These are phyloP conservation scores for Daldinia loculata DNA, from an alignment of 495 filamentous ascomycete genomes.

Conservation along the genomic window DNA sequence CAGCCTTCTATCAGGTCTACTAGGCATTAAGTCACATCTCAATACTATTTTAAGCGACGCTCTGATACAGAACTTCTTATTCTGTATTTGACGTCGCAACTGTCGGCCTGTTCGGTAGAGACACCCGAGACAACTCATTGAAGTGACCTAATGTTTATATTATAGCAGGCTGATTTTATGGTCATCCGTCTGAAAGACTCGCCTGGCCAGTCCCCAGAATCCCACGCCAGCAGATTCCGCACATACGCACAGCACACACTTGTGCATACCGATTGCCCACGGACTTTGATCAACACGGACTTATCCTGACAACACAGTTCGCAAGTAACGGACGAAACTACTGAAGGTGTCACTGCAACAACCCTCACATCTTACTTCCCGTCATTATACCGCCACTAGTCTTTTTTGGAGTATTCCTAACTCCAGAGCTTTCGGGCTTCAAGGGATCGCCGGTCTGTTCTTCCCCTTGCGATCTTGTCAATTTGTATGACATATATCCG, in stretches of 20 bases:
- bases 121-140: conserved; percentile 17
- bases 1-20: background rate
- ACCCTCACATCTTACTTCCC: conserved; percentile 39
- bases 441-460: conserved; percentile 33
- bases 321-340: conserved; percentile 36
- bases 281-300: conserved; percentile 41
- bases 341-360: conserved; percentile 28
- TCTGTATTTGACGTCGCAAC: conserved; percentile 20
- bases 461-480: conserved; percentile 39
- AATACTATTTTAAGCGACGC: conserved; percentile 5
- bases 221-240: conserved; percentile 18
- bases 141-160: conserved; percentile 8
- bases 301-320: conserved; percentile 22
- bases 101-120: conserved; percentile 30
- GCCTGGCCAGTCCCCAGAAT: background rate
- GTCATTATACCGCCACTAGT: conserved; percentile 35
- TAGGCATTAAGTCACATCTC: conserved; percentile 28
- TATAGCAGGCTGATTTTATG: conserved; percentile 23
- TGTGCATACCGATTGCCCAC: conserved; percentile 28
- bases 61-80: conserved; percentile 13
- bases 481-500: conserved; percentile 28
- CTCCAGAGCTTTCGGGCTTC: background rate
- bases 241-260: conserved; percentile 10
- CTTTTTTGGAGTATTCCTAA: conserved; percentile 24
- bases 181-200: conserved; percentile 13